phyloP scores from a whole-genome alignment of 1,284 basidiomycete species.

The Sporisorium graminicola region DNA sequence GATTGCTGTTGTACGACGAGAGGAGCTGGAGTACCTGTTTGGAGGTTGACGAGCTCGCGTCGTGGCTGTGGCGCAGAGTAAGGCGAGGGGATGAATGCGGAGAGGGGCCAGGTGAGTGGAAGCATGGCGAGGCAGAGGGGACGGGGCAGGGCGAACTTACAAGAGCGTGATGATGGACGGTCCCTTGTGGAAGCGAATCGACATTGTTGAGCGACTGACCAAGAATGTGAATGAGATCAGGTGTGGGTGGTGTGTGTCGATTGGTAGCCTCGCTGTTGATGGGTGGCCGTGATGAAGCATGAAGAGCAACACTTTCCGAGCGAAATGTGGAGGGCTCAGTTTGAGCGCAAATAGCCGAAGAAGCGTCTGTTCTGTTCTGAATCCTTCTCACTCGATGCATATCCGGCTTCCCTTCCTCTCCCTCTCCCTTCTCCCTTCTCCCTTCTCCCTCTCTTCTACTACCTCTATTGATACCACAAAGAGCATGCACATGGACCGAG shows the following conservation, averaged over 20 bases:
- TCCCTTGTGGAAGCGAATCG: conserved; percentile 41
- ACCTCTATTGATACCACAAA: not conserved
- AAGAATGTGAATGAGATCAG: too few relatives aligned
- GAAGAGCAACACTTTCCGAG: not conserved
- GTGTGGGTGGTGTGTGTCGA: not conserved
- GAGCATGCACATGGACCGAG: not conserved
- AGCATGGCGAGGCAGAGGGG: not conserved
- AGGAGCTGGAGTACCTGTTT: conserved; percentile 41
- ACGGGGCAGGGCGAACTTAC: conserved; percentile 14
- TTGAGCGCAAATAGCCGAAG: not conserved
- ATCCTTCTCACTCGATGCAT: not conserved
- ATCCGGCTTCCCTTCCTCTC: not conserved
- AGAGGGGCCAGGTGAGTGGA: not conserved
- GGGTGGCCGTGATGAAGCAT: not conserved
- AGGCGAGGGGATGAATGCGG: not conserved
- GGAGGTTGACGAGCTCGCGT: conserved; percentile 21
- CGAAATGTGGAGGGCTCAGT: not conserved
- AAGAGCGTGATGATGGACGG: conserved; percentile 48
- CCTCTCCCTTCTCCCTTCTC: not conserved
- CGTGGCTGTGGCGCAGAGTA: conserved; percentile 14
- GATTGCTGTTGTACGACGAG: conserved; percentile 14
- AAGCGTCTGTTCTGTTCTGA: not conserved
- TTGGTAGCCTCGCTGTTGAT: not conserved
- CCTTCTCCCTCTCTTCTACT: not conserved
- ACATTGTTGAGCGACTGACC: conserved; percentile 25